A percentile compares a stretch with the other conserved stretches of the same genome.
Evolutionary conservation across 2,329 filamentous ascomycete genomes (phyloP).

Genomic region (Aureobasidium zeae): DNA sequence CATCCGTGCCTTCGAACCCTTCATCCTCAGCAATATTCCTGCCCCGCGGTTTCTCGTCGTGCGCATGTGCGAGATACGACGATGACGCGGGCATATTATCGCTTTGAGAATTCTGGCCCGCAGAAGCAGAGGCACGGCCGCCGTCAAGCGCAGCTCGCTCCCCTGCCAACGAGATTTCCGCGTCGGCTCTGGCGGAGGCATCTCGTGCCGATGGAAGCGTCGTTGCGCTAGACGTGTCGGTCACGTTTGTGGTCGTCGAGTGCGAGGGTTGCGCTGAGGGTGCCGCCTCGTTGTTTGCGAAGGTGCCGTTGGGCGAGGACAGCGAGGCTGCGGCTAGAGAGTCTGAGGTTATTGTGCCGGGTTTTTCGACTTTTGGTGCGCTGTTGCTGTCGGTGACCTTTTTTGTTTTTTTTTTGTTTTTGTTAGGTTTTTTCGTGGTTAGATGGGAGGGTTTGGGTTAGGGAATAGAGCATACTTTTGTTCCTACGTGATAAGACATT

Average conservation of each 20-base stretch:
- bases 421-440: too few relatives aligned
- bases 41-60: slow-evolving; percentile 22
- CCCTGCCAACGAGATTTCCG: neutral
- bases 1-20: slow-evolving; percentile 33
- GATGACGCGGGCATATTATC: too few relatives aligned
- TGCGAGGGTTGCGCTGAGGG: slow-evolving; percentile 41
- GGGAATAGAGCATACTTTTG: too few relatives aligned
- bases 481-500: too few relatives aligned
- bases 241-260: slow-evolving; percentile 49
- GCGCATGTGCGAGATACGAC: slow-evolving; percentile 1
- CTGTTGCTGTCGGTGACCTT: slow-evolving; percentile 41
- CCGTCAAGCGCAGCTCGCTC: too few relatives aligned
- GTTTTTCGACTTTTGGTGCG: slow-evolving; percentile 50
- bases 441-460: too few relatives aligned
- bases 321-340: slow-evolving; percentile 70
- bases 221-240: slow-evolving; percentile 45
- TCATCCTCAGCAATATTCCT: slow-evolving; percentile 42
- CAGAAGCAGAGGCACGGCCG: too few relatives aligned
- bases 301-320: slow-evolving; percentile 50
- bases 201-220: slow-evolving; percentile 41
- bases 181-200: too few relatives aligned
- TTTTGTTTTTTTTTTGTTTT: too few relatives aligned
- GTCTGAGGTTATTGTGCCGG: slow-evolving; percentile 56
- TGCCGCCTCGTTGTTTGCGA: slow-evolving; percentile 47
- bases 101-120: too few relatives aligned